Conservation (phyloP, 352 stramenopile species). For the Globisporangium nodosum region DNA sequence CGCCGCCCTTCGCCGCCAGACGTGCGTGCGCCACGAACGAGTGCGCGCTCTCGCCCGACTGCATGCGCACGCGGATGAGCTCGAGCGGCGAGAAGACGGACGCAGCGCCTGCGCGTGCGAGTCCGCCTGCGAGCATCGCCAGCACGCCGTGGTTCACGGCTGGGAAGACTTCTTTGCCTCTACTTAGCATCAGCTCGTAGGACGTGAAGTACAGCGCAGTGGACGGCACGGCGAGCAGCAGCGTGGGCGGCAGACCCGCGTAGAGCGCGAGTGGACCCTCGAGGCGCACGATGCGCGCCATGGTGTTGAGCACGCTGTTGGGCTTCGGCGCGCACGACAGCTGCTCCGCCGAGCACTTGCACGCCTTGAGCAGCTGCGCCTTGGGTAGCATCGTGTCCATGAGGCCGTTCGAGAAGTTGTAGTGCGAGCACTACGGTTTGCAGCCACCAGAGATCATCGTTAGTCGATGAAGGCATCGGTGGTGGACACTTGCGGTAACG, state of each 20-base stretch:
- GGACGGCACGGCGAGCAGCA: slow-evolving; percentile 91
- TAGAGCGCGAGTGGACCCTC: slow-evolving; percentile 69
- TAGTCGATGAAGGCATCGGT: too few species aligned
- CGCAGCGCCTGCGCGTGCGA: slow-evolving; percentile 45
- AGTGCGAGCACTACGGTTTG: slow-evolving; percentile 46
- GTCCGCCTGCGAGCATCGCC: slow-evolving; percentile 41
- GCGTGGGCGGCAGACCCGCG: slow-evolving; percentile 79
- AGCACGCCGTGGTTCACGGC: slow-evolving; percentile 31
- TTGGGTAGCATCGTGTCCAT: slow-evolving; percentile 81
- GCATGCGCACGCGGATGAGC: slow-evolving; percentile 85
- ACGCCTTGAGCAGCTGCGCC: slow-evolving; percentile 40
- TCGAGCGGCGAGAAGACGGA: slow-evolving; percentile 84
- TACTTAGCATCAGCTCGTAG: slow-evolving; percentile 80
- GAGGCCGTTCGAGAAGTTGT: slow-evolving; percentile 75
- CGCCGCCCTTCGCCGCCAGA: slow-evolving; percentile 31
- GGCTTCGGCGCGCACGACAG: slow-evolving; percentile 33
- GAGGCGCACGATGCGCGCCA: slow-evolving; percentile 54
- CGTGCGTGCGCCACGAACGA: slow-evolving; percentile 43
- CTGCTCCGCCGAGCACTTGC: slow-evolving; percentile 43
- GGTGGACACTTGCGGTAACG: not conserved
- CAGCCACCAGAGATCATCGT: too few species aligned
- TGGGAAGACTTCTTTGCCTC: slow-evolving; percentile 31
- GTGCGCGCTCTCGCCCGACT: slow-evolving; percentile 49
- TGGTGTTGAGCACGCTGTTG: slow-evolving; percentile 52
- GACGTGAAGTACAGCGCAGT: slow-evolving; percentile 93